phyloP scores from a whole-genome alignment of 2,329 filamentous ascomycete genomes.

The Aureobasidium sp. region DNA sequence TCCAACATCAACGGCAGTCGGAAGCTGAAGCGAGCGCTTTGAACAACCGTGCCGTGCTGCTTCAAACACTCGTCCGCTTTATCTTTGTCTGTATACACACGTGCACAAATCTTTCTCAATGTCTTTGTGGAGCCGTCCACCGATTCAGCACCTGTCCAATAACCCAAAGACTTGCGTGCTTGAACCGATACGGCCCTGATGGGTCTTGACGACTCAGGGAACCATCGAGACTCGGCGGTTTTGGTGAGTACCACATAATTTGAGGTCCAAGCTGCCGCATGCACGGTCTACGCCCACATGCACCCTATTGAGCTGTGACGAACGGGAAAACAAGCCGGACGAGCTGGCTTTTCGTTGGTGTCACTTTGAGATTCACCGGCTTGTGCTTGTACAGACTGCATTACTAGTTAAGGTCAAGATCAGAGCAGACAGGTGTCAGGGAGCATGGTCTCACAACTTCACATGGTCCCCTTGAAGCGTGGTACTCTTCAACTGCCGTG shows the following conservation, averaged over 20 bases:
- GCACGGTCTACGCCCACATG: conserved; percentile 4
- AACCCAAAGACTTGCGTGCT: conserved; percentile 1
- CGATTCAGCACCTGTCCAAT: background rate
- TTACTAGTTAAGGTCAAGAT: background rate
- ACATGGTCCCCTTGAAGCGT: background rate
- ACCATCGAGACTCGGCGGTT: conserved; percentile 4
- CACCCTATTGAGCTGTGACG: background rate
- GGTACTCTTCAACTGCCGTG: background rate
- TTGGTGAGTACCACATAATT: background rate
- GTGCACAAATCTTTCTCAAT: background rate
- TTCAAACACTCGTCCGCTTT: background rate
- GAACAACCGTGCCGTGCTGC: background rate
- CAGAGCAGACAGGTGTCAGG: conserved; percentile 9
- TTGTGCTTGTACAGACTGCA: conserved; percentile 7
- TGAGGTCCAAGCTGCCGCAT: background rate
- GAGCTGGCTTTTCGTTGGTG: conserved; percentile 10
- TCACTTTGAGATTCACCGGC: background rate
- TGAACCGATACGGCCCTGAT: background rate
- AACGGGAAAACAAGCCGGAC: conserved; percentile 1
- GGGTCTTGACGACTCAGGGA: background rate
- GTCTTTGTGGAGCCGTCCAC: background rate
- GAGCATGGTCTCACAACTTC: background rate
- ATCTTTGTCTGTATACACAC: background rate
- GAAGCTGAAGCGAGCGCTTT: conserved; percentile 1
- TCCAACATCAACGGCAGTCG: background rate